Percentiles rank a stretch among this genome's conserved stretches.
These are phyloP conservation scores for Rhododendron henanense DNA, from an alignment of 148 eudicot species.

Conservation along the genomic window DNA sequence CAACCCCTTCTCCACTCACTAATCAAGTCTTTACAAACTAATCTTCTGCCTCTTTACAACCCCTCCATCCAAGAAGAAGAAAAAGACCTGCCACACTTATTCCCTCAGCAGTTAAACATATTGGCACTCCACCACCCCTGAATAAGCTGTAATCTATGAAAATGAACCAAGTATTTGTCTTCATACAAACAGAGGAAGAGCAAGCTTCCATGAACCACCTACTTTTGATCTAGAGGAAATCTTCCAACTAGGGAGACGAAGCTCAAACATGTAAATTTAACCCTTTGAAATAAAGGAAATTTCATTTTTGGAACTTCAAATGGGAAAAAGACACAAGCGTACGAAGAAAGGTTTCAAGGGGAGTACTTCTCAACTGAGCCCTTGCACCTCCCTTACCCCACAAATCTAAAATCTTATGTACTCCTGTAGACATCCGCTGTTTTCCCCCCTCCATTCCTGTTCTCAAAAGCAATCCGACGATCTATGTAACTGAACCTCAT, in stretches of 20 bases:
- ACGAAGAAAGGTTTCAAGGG: neutral
- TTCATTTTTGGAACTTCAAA: constrained; percentile 5
- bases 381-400: neutral
- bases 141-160: neutral
- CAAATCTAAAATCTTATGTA: neutral
- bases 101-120: constrained; percentile 4
- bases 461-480: constrained; percentile 1
- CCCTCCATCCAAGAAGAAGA: neutral
- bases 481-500: constrained; percentile 6
- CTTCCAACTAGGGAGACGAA: neutral
- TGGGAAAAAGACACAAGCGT: neutral
- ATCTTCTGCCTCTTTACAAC: neutral
- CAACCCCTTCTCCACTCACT: neutral
- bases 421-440: neutral
- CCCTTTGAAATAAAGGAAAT: neutral
- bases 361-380: constrained; percentile 3
- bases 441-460: neutral
- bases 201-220: constrained; percentile 1
- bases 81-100: neutral
- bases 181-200: neutral
- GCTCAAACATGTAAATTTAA: neutral
- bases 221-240: neutral
- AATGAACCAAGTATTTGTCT: neutral
- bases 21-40: neutral
- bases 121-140: neutral